These are phyloP conservation scores for Knufia fluminis DNA, from an alignment of 2,329 filamentous ascomycete genomes.

Conservation along the genomic window DNA sequence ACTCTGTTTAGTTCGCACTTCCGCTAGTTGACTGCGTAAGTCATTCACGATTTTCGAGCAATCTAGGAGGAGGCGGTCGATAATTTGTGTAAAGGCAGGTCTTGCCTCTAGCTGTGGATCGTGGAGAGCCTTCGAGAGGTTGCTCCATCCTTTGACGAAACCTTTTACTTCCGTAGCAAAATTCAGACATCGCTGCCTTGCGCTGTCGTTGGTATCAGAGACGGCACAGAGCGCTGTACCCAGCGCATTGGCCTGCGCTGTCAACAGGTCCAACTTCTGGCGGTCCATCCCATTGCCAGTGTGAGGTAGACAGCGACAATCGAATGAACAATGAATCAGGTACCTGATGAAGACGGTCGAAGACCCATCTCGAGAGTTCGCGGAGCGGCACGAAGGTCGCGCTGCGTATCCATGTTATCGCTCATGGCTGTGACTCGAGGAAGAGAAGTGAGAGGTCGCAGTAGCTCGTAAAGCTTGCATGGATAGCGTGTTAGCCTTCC, in stretches of 20 bases:
- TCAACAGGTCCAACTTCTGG: slow-evolving; percentile 5
- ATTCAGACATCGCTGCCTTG: slow-evolving; percentile 4
- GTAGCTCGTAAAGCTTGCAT: slow-evolving; percentile 2
- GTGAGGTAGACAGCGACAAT: neutral
- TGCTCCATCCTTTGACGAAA: slow-evolving; percentile 9
- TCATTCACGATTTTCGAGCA: slow-evolving; percentile 7
- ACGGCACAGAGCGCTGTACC: neutral
- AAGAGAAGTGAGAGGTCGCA: neutral
- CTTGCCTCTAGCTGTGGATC: slow-evolving; percentile 4
- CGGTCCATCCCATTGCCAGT: slow-evolving; percentile 6
- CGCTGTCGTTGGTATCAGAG: slow-evolving; percentile 4
- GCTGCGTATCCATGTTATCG: neutral
- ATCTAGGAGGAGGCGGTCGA: slow-evolving; percentile 3
- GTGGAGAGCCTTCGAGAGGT: slow-evolving; percentile 6
- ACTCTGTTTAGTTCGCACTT: neutral
- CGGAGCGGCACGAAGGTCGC: neutral
- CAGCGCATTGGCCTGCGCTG: slow-evolving; percentile 3
- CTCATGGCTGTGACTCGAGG: too few species aligned
- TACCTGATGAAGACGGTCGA: neutral
- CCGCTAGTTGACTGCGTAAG: slow-evolving; percentile 1
- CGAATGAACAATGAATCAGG: neutral
- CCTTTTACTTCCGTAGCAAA: slow-evolving; percentile 5
- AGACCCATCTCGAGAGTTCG: neutral
- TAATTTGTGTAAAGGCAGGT: slow-evolving; percentile 4
- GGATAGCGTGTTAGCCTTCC: neutral